Conservation (phyloP, 805 yeast species). For the Hanseniaspora nectarophila region DNA sequence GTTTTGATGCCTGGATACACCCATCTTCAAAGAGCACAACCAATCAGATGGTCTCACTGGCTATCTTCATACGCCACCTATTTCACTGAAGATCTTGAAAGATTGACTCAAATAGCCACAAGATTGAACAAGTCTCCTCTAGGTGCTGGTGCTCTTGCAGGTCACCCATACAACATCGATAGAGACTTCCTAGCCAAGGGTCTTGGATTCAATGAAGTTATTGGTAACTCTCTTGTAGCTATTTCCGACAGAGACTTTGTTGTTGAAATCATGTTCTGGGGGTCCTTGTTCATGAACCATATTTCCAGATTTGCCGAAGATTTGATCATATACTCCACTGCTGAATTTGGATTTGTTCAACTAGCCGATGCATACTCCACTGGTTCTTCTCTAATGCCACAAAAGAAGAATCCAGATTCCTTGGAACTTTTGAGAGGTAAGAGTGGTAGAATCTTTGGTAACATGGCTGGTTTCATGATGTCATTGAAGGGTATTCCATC, state of each 20-base stretch:
- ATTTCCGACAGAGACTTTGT: slow-evolving; percentile 97
- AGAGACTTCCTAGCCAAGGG: slow-evolving; percentile 75
- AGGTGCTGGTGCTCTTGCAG: slow-evolving; percentile 97
- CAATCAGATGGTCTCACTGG: slow-evolving; percentile 99
- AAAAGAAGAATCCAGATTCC: slow-evolving; percentile 96
- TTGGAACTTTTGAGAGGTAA: slow-evolving; percentile 91
- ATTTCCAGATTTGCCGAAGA: slow-evolving; percentile 91
- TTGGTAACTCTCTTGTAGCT: slow-evolving; percentile 93
- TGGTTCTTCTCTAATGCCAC: slow-evolving; percentile 97
- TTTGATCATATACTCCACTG: slow-evolving; percentile 88
- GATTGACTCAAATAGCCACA: slow-evolving; percentile 65
- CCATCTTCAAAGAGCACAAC: slow-evolving; percentile 96
- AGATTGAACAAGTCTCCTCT: slow-evolving; percentile 84
- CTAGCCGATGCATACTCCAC: slow-evolving; percentile 97
- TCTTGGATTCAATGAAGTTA: slow-evolving; percentile 70
- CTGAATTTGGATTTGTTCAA: slow-evolving; percentile 89
- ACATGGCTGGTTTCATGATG: slow-evolving; percentile 91
- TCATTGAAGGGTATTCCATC: slow-evolving; percentile 94
- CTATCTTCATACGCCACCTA: slow-evolving; percentile 88
- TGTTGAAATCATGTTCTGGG: slow-evolving; percentile 92
- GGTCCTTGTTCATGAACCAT: slow-evolving; percentile 87
- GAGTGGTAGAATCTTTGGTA: slow-evolving; percentile 94
- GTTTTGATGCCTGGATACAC: slow-evolving; percentile 98
- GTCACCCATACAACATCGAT: slow-evolving; percentile 98
- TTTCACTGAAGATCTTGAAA: slow-evolving; percentile 77